A percentile compares a stretch with the other conserved stretches of the same genome.
phyloP scores from a whole-genome alignment of 805 yeast genomes.

The Starmerella stigmatis region DNA sequence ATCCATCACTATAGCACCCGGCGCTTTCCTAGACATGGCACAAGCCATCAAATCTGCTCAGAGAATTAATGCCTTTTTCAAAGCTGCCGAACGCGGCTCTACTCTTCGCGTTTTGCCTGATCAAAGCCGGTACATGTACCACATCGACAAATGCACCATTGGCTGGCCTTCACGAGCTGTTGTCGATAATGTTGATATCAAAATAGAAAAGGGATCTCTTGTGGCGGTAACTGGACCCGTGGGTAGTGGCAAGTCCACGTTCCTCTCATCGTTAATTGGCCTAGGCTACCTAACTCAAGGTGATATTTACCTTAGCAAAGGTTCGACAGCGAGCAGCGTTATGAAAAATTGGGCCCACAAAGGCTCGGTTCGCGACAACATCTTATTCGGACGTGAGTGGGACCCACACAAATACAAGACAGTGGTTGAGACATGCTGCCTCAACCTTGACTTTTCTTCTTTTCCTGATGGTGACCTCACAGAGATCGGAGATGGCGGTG shows the following conservation, averaged over 20 bases:
- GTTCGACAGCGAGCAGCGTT: slow-evolving; percentile 55
- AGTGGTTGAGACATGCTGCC: slow-evolving; percentile 56
- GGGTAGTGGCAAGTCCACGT: slow-evolving; percentile 81
- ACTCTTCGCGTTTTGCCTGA: background rate
- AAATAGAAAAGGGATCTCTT: slow-evolving; percentile 62
- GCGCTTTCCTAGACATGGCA: background rate
- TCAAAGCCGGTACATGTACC: background rate
- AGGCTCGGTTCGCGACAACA: slow-evolving; percentile 81
- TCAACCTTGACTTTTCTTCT: slow-evolving; percentile 58
- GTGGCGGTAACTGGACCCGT: slow-evolving; percentile 82
- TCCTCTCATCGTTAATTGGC: slow-evolving; percentile 68
- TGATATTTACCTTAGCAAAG: slow-evolving; percentile 49
- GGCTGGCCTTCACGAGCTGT: slow-evolving; percentile 48
- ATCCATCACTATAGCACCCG: slow-evolving; percentile 43
- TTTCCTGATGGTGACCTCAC: slow-evolving; percentile 81
- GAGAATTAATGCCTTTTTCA: slow-evolving; percentile 41
- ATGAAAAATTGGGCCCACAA: slow-evolving; percentile 78
- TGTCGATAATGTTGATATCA: slow-evolving; percentile 29
- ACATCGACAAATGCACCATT: slow-evolving; percentile 49
- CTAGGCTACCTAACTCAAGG: slow-evolving; percentile 63
- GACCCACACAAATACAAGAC: slow-evolving; percentile 65
- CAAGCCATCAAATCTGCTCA: slow-evolving; percentile 27
- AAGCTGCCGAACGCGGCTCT: background rate
- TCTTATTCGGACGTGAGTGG: slow-evolving; percentile 67
- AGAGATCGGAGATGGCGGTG: slow-evolving; percentile 90